Evolutionary conservation across 257 asterid genomes (phyloP), one percentile per base, ranked within the genome.

Genomic region (Rehmannia glutinosa): DNA sequence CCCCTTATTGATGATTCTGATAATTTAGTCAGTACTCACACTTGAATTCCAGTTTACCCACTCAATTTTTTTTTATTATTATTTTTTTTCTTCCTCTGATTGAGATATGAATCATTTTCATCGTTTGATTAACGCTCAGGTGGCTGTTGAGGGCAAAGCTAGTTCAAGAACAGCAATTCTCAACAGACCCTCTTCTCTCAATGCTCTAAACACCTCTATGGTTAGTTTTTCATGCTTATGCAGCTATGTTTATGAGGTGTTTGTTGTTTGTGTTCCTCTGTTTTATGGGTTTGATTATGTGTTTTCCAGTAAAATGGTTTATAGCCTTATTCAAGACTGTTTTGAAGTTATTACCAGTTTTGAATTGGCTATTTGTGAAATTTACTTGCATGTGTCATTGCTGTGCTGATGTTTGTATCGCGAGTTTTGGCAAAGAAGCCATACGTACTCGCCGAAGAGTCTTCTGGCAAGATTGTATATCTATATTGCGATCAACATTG

Each of bases 111-210:
- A 4, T 24, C 5, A 19, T 55, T 66, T 70, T 35, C 41, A 60
- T 35, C 61, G 21, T 28, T 69, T 39, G 54, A 23, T 62, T 62
- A 33, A 69, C 10, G 66, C 53, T 61, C 87, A 93, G 99, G 99
- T 93, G 6, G 41, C 81, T 63, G 96, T 83, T 68, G 99, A 93
- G 79, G 85, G 84, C 43, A 83, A 80, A 62, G 84, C 79, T 56
- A 60, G 73, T 77, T 88, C 96, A 30, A 86, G 96, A 84, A 93
- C 86, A 60, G 97, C 97, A 32, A 73, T 93, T 71, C 87, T 93
- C 68, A 90, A 90, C 71, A 77, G 99, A 66, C 96, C 97, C 59
- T 65, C 83, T 69, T 83, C 73, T 11, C 86, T 93, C 24, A 90
- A 93, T 85, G 99, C 99, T 62, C 75, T 93, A 12, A 86, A 86